Base-by-base conservation (phyloP, 78 protist species). In the Isochrysis galbana region DNA sequence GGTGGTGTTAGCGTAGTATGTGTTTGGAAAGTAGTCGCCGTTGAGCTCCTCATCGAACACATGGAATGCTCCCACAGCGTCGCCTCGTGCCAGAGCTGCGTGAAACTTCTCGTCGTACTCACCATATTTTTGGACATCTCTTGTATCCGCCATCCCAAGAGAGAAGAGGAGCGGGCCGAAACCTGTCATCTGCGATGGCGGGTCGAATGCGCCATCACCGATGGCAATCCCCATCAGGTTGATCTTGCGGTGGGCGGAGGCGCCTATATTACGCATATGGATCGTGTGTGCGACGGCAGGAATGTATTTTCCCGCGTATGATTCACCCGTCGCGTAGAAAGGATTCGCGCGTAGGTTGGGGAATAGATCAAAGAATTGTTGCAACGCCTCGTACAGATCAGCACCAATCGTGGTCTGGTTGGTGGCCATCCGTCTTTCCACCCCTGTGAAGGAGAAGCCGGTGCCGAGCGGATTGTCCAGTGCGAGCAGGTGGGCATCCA, bases 391-490 rank as follows among this genome's bases (percentile, higher is more conserved):
- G 72, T 61, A 61, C 32, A 83, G 77, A 77, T 87, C 77, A n/a
- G 17, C 48, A 21, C 67, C 90, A 19, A 54, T 77, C 25, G 21
- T 34, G 77, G 55, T 36, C 70, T 38, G 23, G 84, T 47, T 84
- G 89, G 87, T 77, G 41, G 95, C 87, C 36, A 41, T 89, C 36
- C 92, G 89, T 1, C 7, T 48, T 41, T 3, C 41, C 80, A 36
- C n/a, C 51, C 17, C 42, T 39, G 90, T 74, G 89, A 21, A 54
- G 67, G 84, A 48, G 95, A 77, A 93, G 51, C 95, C 95, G 14
- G 87, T 42, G 61, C 92, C 92, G 51, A 93, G 70, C 14, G 95
- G 95, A 90, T 93, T 93, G 91, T 93, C 95, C 74, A 93, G 34
- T 29, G 42, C 90, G 54, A 93, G 32, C 90, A 93, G 45, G 46